Evolutionary conservation across 306 rosid genomes (phyloP), one percentile per base, ranked within the genome.

Genomic region (Astragalus membranaceus): DNA sequence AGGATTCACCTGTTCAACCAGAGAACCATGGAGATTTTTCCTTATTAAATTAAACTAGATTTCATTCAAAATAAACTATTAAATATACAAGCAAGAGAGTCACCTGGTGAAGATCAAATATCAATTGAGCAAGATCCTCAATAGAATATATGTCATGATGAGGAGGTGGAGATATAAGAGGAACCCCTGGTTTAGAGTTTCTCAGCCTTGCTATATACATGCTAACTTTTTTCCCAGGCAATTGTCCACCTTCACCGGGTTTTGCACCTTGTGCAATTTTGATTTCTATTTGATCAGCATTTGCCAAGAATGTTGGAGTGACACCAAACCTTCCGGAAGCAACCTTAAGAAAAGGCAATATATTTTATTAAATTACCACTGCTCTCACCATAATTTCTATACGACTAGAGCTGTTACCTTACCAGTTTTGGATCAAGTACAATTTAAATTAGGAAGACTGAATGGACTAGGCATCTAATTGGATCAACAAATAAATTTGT

Each of bases 321-420:
- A 94, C 99, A 70, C 99, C 99, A 88, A 94, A 94, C 79, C 99
- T 92, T 79, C 99, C 99, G 5, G 99, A 94, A 74, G 99, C 99
- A 67, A 94, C 99, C 99, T 94, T 83, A 80, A 83, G 54, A 62
- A 73, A 70, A 73, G 47, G 53, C 70, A 65, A 63, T 57, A 78
- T 30, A 48, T 39, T 75, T 72, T 39, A 51, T 67, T 54, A 83
- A 73, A 47, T 74, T 58, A 72, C 53, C 69, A 70, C 62, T 61
- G 61, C 16, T 69, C 16, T 69, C 11, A 43, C 58, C 76, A 63
- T 4, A 67, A 58, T 65, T 58, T 23, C 41, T 60, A 26, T 4
- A 29, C 4, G 14, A 36, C 35, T 13, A 61, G 52, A 69, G 64
- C 41, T 53, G 8, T 65, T 35, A 52, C 29, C 64, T 37, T 36